Base-by-base conservation (phyloP, 495 filamentous ascomycete species). In the Talaromyces adpressus region DNA sequence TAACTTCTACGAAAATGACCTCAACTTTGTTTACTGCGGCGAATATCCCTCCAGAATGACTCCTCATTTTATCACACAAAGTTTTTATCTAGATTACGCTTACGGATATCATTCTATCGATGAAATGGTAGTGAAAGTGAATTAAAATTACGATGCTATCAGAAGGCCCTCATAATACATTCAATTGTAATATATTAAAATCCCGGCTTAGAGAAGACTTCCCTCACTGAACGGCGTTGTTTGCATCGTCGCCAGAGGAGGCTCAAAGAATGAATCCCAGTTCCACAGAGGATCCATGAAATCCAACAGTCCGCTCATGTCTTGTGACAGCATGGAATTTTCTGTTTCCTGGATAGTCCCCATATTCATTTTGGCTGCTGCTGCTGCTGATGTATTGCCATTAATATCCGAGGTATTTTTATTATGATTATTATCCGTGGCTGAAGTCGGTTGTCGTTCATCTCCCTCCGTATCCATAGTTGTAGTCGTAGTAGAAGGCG, bases 221-320 rank as follows among this genome's bases (percentile, higher is more conserved):
- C 45, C 16, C n/a, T 49, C 45, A 18, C 16, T 49, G 45, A 49
- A 49, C 18, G n/a, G 45, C n/a, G 45, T 6, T 0, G 8, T 9
- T 6, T 56, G 27, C 52, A 56, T 56, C n/a, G 52, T 56, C 11
- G 27, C 22, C 3, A 53, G 41, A 11, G 45, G n/a, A 32, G 47
- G 47, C 20, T 62, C 41, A 52, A 62, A 62, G 29, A 62, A 62
- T 22, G 41, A 23, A 62, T 62, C 45, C 60, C 60, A 62, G 20
- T 62, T 23, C 60, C 60, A 62, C 1, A 62, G 12, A 18, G 60
- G 60, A 36, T 62, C 60, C 45, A 32, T 62, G 5, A 63, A 63
- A 12, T 63, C 62, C 18, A 63, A 18, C 2, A 63, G 12, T 7
- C 32, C 52, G 12, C 12, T 54, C 36, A 20, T 9, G 3, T 58